Conservation (phyloP, 23 red algal species). For the Gracilaria domingensis region DNA sequence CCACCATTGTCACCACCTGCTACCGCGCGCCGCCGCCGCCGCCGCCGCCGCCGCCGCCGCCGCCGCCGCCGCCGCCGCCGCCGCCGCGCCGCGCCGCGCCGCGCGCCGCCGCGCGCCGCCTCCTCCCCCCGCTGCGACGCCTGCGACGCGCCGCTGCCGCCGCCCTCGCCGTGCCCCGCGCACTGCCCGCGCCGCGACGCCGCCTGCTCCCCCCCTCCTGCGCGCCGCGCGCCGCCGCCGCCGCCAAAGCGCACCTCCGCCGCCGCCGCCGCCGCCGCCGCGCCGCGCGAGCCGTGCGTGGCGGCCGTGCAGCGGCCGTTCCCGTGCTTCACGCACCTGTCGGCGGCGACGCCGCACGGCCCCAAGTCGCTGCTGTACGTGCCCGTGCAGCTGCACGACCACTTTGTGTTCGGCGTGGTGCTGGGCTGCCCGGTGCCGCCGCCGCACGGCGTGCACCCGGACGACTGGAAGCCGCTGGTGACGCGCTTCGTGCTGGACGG, state of each 20-base stretch:
- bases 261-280: background rate
- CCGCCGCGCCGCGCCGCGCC: background rate
- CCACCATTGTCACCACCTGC: conserved; percentile 40
- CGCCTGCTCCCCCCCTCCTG: background rate
- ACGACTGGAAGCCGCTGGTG: conserved; percentile 33
- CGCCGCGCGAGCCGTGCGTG: background rate
- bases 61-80: background rate
- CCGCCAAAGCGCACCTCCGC: background rate
- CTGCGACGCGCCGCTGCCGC: background rate
- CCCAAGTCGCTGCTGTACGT: conserved; percentile 28
- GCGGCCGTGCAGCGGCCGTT: conserved; percentile 25
- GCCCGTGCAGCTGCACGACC: conserved; percentile 42
- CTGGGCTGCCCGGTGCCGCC: conserved; percentile 45
- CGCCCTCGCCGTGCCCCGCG: background rate
- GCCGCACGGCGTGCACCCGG: conserved; percentile 33
- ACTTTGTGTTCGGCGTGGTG: conserved; percentile 59
- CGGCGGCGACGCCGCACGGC: conserved; percentile 21
- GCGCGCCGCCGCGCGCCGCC: background rate
- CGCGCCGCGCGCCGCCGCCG: background rate
- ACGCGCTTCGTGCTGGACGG: conserved; percentile 48
- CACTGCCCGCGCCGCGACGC: background rate
- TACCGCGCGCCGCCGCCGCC: conserved; percentile 14
- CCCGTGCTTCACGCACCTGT: conserved; percentile 23
- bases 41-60: background rate
- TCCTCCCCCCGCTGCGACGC: background rate